Evolutionary conservation across 352 stramenopile genomes (phyloP).

Genomic region (Globisporangium echinulatum): DNA sequence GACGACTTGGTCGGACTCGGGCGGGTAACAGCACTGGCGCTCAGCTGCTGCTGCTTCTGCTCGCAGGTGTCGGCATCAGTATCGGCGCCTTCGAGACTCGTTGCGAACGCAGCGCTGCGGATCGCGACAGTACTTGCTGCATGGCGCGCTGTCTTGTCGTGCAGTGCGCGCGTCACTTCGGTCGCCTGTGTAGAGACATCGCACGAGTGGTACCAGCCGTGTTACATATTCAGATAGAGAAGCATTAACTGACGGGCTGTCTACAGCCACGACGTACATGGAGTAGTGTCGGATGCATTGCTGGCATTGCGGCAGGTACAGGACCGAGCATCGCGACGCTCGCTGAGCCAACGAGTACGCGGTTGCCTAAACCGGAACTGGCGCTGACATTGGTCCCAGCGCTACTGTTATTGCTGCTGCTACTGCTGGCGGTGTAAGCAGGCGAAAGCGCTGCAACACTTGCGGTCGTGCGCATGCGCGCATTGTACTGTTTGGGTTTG

Average conservation of each 20-base stretch:
- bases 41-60: not conserved
- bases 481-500: conserved; percentile 27
- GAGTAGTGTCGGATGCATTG: conserved; percentile 46
- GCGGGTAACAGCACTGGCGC: not conserved
- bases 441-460: conserved; percentile 27
- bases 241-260: not conserved
- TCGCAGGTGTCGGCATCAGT: not conserved
- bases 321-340: conserved; percentile 24
- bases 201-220: not conserved
- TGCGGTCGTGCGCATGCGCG: conserved; percentile 39
- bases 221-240: not conserved
- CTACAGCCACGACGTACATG: conserved; percentile 18
- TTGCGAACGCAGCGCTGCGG: conserved; percentile 7
- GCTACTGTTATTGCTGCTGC: not conserved
- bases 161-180: conserved; percentile 44
- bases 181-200: conserved; percentile 24
- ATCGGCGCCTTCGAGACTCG: not conserved
- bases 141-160: conserved; percentile 21
- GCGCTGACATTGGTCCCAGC: not conserved
- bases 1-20: conserved; percentile 5
- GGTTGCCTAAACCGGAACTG: not conserved
- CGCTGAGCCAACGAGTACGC: conserved; percentile 16
- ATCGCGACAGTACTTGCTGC: conserved; percentile 12
- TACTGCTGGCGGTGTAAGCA: not conserved
- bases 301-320: not conserved